A percentile compares a stretch with the other conserved stretches of the same genome.
These are phyloP conservation scores for Candida corydali DNA, from an alignment of 805 yeast genomes.

Conservation along the genomic window DNA sequence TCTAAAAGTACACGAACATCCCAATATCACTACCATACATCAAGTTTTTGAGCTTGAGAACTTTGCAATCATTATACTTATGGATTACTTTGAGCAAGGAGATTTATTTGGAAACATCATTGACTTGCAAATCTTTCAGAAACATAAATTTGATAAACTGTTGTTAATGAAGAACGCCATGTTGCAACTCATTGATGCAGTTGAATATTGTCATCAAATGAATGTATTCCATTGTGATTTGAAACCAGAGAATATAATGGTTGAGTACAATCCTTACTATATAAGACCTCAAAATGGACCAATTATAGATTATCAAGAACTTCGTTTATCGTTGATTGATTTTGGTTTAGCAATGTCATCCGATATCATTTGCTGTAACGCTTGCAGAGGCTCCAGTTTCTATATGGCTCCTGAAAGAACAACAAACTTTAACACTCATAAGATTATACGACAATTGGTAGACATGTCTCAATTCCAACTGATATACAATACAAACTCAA, in stretches of 20 bases:
- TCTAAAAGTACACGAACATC: conserved; percentile 69
- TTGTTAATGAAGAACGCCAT: conserved; percentile 39
- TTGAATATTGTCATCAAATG: conserved; percentile 29
- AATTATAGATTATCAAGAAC: conserved; percentile 43
- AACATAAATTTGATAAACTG: conserved; percentile 39
- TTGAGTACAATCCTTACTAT: conserved; percentile 25
- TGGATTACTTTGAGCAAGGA: conserved; percentile 84
- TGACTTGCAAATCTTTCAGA: conserved; percentile 59
- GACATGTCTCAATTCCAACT: conserved; percentile 25
- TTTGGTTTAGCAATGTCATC: conserved; percentile 81
- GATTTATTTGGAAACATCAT: conserved; percentile 86
- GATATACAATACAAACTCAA: conserved; percentile 8
- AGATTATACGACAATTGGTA: conserved; percentile 21
- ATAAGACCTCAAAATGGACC: conserved; percentile 13
- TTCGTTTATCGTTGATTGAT: conserved; percentile 66
- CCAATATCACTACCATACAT: conserved; percentile 72
- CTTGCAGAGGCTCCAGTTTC: conserved; percentile 82
- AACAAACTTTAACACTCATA: conserved; percentile 38
- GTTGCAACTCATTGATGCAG: conserved; percentile 35
- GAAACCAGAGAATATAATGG: conserved; percentile 41
- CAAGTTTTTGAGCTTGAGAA: conserved; percentile 61
- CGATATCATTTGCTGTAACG: conserved; percentile 55
- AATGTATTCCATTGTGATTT: conserved; percentile 40
- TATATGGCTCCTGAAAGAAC: conserved; percentile 92
- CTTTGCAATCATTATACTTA: conserved; percentile 59